Evolutionary conservation across 2,329 filamentous ascomycete species (phyloP), one percentile per base, ranked within the genome.

Genomic region (Emergomyces orientalis): DNA sequence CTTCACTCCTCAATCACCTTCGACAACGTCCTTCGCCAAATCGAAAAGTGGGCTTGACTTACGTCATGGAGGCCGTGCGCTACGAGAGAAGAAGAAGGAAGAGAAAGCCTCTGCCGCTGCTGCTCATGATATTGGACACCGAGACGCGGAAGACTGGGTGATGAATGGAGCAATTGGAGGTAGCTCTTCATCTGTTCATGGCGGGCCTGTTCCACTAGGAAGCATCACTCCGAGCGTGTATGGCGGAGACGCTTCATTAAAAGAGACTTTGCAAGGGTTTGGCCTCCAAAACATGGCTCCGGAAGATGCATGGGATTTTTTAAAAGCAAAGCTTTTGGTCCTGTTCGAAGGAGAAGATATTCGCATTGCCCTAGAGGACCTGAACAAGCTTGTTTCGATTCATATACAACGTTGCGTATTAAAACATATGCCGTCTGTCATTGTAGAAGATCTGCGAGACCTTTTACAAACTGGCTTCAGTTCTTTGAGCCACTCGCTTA

Each of bases 401-500:
- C 84, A 87, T 67, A 80, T 88, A 17, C 82, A 85, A 65, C 80
- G 84, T 27, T 87, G 85, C 66, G 82, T 88, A 5, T 82, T 86
- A 62, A 83, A 83, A 60, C 80, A 82, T 52, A 80, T 80, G 0
- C 85, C 85, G 0, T 80, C 81, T 13, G 77, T 82, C 7, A 77
- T 88, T 51, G 81, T 87, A n/a, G 83, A 85, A 66, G 85, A 88
- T 66, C 73, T 88, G 2, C 79, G 82, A 63, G 84, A 87, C 65
- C 75, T 88, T 1, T 73, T 87, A 0, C 77, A 82, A 62, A 86
- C 89, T 0, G 94, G 94, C 1, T 99, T 97, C 71, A 82, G 84
- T 37, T 91, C 89, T 1, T 81, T 99, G 2, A 93, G 96, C 68
- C 89, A 92, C 67, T 92, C 90, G 0, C 79, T 97, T 22, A 84